A percentile compares a stretch with the other conserved stretches of the same genome.
phyloP scores from a whole-genome alignment of 805 yeast genomes.

The Lipomyces lipofer region DNA sequence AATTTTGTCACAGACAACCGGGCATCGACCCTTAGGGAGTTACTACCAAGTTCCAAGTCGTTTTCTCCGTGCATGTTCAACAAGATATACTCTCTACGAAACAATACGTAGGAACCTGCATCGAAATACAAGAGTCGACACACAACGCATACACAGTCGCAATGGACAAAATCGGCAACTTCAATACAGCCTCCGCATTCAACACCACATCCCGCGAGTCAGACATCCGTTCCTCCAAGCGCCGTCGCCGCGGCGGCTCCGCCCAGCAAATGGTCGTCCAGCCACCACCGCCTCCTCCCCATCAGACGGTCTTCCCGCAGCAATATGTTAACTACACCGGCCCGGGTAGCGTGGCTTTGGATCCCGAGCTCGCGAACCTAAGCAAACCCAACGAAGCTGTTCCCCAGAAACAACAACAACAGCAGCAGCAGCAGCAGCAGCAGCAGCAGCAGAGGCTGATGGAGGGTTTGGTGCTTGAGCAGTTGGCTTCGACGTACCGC shows the following conservation, averaged over 20 bases:
- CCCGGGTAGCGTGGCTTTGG: conserved; percentile 16
- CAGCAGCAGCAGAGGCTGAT: neutral
- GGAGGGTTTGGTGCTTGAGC: conserved; percentile 7
- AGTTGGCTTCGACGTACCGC: conserved; percentile 8
- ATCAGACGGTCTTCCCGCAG: neutral
- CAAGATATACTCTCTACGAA: too few species aligned
- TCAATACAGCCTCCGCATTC: conserved; percentile 25
- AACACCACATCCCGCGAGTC: conserved; percentile 17
- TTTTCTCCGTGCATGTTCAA: too few species aligned
- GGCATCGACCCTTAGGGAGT: too few species aligned
- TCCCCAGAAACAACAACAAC: neutral
- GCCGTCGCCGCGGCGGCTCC: conserved; percentile 7
- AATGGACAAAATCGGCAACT: conserved; percentile 21
- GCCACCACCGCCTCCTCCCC: neutral
- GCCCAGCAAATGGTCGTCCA: neutral
- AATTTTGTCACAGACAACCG: too few species aligned
- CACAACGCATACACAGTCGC: too few species aligned
- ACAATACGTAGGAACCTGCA: too few species aligned
- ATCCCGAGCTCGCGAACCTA: conserved; percentile 22
- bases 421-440: neutral
- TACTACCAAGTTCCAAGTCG: too few species aligned
- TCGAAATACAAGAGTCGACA: too few species aligned
- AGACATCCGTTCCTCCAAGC: conserved; percentile 19
- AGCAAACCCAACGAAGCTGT: conserved; percentile 3
- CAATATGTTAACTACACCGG: conserved; percentile 4